Evolutionary conservation across 768 basidiomycete genomes (phyloP).

Genomic region (Rhizopogon sp.): DNA sequence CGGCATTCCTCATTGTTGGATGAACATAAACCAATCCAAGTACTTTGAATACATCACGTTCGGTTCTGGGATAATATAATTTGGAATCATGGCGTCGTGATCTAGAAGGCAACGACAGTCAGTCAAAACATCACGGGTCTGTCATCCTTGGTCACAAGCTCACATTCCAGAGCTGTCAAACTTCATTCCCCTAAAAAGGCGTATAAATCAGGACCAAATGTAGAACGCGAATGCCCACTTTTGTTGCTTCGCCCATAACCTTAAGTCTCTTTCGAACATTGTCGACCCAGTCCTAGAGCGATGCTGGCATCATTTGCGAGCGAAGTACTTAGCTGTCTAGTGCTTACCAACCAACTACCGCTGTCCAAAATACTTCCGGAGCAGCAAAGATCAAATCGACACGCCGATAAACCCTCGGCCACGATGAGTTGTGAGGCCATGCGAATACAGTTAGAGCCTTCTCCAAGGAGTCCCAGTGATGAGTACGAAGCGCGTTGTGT

Average conservation of each 20-base stretch:
- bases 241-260: constrained; percentile 63
- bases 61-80: constrained; percentile 53
- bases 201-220: background rate
- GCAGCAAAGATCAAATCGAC: constrained; percentile 82
- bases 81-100: constrained; percentile 63
- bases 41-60: constrained; percentile 68
- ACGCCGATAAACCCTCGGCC: constrained; percentile 51
- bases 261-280: constrained; percentile 85
- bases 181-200: constrained; percentile 56
- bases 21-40: constrained; percentile 68
- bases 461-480: constrained; percentile 79
- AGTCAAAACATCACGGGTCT: background rate
- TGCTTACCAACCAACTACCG: constrained; percentile 80
- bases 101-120: constrained; percentile 25
- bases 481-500: constrained; percentile 47
- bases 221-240: constrained; percentile 32
- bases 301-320: background rate
- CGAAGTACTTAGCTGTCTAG: background rate
- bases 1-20: constrained; percentile 69
- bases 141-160: constrained; percentile 16
- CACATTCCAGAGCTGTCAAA: constrained; percentile 83
- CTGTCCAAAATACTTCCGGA: constrained; percentile 79
- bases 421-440: constrained; percentile 39
- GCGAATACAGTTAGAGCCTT: constrained; percentile 79
- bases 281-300: constrained; percentile 73